Evolutionary conservation across 1,284 basidiomycete genomes (phyloP), one percentile per base, ranked within the genome.

Genomic region (Moesziomyces antarcticus): DNA sequence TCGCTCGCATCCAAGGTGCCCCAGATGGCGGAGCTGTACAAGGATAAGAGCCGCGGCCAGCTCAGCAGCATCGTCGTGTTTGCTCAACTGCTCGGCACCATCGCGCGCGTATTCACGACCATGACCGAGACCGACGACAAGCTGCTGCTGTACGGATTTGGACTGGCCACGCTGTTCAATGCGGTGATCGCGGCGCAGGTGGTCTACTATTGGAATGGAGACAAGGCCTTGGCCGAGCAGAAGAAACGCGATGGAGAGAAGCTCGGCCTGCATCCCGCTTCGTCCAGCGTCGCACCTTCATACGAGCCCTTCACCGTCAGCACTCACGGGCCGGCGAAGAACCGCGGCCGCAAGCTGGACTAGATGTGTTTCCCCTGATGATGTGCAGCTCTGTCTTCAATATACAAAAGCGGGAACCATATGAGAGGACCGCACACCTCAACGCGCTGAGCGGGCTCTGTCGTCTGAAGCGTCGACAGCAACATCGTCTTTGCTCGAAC

Each of bases 21-120:
- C 3, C 82, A 84, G 58, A 84, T 84, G 57, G 58, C 70, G 25
- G 80, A 83, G 73, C 69, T 83, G 37, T 73, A 82, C 62, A 65
- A 69, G 42, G 67, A 74, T 42, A 81, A 81, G 63, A 73, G 74
- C 11, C 66, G 79, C 1, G 82, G 82, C 11, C 81, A 84, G 56
- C 73, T 84, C 21, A 81, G 79, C 63, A 70, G 79, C 41, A 65
- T 84, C 55, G 82, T 83, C 20, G 82, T 84, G 27, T 82, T 84
- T 56, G 79, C 80, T 3, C 82, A 84, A 66, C 69, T 84, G 13
- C 57, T 76, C 21, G 82, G 82, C 22, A 83, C 81, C 9, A 56
- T 81, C 18, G 82, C 82, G 1, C 44, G 82, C 21, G 80, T 84
- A 14, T 84, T 79, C 50, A 84, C 82, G n/a, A 84, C 82, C 8